Base-by-base conservation (phyloP, 768 basidiomycete species). In the Leccinum disarticulatum region DNA sequence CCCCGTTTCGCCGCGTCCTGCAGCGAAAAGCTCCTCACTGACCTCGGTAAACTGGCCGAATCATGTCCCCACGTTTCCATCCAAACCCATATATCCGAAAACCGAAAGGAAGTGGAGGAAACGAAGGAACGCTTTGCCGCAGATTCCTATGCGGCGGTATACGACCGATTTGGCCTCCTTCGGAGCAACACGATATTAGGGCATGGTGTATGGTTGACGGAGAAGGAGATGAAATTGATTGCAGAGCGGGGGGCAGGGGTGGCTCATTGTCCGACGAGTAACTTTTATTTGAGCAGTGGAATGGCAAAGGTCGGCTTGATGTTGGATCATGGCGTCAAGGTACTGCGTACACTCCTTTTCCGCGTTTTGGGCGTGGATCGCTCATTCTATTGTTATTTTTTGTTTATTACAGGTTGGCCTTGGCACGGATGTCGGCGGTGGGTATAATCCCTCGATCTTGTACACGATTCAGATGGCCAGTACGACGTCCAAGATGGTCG, bases 1-100 rank as follows among this genome's bases (percentile, higher is more conserved):
- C 95, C 95, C 3, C 88, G 95, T 25, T 97, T 96, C 73, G 95
- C 95, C 30, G 87, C 96, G 60, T 87, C 90, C 13, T 95, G 93
- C 75, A 85, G 92, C 0, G 70, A 79, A 6, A 73, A 80, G 10
- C 83, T 95, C 28, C 81, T 98, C 54, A 52, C 68, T 1, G 73
- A 76, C 0, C 78, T 98, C 10, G 85, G 89, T 4, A 3, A 56
- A 4, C 61, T 95, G 28, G 88, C 88, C 0, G 67, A 71, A 8
- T 69, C 79, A 3, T 80, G 88, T 59, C 80, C 84, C 3, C 66
- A 76, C 1, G 77, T 97, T 27, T 80, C 81, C 52, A 90, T 96
- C 50, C 95, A 98, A 73, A 97, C 95, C 3, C 95, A 97, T 74
- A 86, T 97, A 48, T 84, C 88, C 13, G 95, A 97, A 77, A 95